Evolutionary conservation across 805 yeast genomes (phyloP).

Genomic region (Spathaspora girioi): DNA sequence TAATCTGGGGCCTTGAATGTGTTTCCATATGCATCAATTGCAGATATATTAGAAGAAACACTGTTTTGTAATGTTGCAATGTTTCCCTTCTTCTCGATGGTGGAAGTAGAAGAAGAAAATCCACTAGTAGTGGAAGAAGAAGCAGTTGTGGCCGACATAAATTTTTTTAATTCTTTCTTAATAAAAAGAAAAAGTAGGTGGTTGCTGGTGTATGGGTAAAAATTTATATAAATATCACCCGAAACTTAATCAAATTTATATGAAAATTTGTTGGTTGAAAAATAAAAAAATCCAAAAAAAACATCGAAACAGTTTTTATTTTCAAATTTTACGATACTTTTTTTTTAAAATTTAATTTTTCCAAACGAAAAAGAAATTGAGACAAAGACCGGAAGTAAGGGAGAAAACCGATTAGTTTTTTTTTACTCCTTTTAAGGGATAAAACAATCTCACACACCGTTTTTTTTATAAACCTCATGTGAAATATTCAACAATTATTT

Average conservation of each 20-base stretch:
- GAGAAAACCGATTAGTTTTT: neutral
- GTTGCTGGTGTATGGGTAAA: neutral
- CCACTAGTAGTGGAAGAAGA: slow-evolving; percentile 9
- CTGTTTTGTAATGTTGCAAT: slow-evolving; percentile 29
- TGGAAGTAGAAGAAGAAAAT: slow-evolving; percentile 9
- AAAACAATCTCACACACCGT: neutral
- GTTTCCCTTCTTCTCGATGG: slow-evolving; percentile 32
- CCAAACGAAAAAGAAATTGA: neutral
- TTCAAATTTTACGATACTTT: neutral
- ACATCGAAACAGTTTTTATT: neutral
- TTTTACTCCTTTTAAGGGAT: neutral
- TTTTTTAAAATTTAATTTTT: neutral
- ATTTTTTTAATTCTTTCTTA: neutral
- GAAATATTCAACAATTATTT: neutral
- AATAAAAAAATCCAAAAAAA: neutral
- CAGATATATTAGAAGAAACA: slow-evolving; percentile 25
- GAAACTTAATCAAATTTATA: neutral
- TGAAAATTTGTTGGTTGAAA: neutral
- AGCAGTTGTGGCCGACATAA: slow-evolving; percentile 8
- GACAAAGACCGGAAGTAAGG: neutral
- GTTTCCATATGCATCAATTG: slow-evolving; percentile 60
- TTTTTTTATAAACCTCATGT: neutral
- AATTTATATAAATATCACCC: neutral
- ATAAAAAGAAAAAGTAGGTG: neutral
- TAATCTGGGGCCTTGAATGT: slow-evolving; percentile 71